Conservation (phyloP, 805 yeast species). For the Cyberlindnera galapagoensis region DNA sequence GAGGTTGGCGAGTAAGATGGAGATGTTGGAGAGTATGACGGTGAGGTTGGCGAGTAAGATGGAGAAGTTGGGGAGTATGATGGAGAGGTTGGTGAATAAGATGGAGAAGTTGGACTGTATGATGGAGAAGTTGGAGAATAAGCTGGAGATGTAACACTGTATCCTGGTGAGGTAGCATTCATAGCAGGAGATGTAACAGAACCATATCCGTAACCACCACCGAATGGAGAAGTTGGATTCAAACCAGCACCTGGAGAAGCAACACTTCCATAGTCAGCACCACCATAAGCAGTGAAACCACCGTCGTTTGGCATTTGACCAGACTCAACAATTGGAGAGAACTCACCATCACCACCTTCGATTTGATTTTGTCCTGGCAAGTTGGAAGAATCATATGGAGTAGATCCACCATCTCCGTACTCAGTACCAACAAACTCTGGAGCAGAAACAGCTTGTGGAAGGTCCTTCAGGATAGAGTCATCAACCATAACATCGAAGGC, state of each 20-base stretch:
- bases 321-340: constrained; percentile 88
- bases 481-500: constrained; percentile 94
- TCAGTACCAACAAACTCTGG: constrained; percentile 31
- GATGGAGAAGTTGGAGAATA: constrained; percentile 64
- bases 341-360: constrained; percentile 64
- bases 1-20: constrained; percentile 62
- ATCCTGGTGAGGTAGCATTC: constrained; percentile 46
- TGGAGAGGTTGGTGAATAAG: constrained; percentile 71
- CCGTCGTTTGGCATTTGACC: constrained; percentile 79
- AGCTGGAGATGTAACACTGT: constrained; percentile 67
- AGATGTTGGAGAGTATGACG: constrained; percentile 71
- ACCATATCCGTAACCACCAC: constrained; percentile 36
- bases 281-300: constrained; percentile 51
- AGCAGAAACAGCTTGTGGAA: constrained; percentile 29
- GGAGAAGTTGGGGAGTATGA: constrained; percentile 67
- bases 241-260: constrained; percentile 49
- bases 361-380: constrained; percentile 65
- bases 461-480: constrained; percentile 67
- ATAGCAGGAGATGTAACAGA: constrained; percentile 42
- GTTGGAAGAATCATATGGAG: constrained; percentile 74
- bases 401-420: constrained; percentile 66
- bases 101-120: constrained; percentile 71
- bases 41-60: constrained; percentile 61
- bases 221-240: constrained; percentile 43
- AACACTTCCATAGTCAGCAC: constrained; percentile 50